Evolutionary conservation across 306 rosid genomes (phyloP), one percentile per base, ranked within the genome.

Genomic region (Oxytropis ochrocephala): DNA sequence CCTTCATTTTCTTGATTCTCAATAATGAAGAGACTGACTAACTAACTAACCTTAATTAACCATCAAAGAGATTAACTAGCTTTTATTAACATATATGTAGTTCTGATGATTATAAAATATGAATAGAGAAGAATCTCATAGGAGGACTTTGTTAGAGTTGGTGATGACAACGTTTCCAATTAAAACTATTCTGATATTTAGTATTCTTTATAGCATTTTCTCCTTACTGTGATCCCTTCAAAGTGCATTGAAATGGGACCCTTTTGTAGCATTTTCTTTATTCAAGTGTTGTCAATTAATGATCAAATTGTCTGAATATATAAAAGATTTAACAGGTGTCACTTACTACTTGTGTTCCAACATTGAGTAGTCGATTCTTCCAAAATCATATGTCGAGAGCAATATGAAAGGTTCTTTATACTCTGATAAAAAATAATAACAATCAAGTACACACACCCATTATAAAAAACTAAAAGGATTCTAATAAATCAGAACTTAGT

Each of bases 161-260:
- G 64, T 46, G 54, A 70, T 77, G 77, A 77, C 73, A 63, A 13
- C 47, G 24, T 44, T 63, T 54, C 73, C 73, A 59, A 33, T 67
- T 58, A 64, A 41, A 67, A 21, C 53, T 73, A 54, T 39, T 49
- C 14, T 29, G 14, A 59, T 44, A 29, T 30, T 2, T 12, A 10
- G 66, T 68, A 44, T 51, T 67, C 19, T 60, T 38, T 41, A 8
- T 59, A 42, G 51, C 59, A 30, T 21, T 70, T 54, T 42, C 9
- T 7, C 29, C 33, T 18, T 5, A 47, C 32, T 74, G 8, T 56
- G 29, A 55, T 64, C 67, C 66, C 58, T 54, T 35, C 67, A 66
- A 75, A 57, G 72, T 75, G 79, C 74, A 57, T 49, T 65, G 55
- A 12, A 19, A 52, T 77, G 67, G 19, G 55, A 53, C 55, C 66